A percentile compares a stretch with the other conserved stretches of the same genome.
Evolutionary conservation across 169 alveolate species (phyloP).

Genomic region (Plasmodium sp.): DNA sequence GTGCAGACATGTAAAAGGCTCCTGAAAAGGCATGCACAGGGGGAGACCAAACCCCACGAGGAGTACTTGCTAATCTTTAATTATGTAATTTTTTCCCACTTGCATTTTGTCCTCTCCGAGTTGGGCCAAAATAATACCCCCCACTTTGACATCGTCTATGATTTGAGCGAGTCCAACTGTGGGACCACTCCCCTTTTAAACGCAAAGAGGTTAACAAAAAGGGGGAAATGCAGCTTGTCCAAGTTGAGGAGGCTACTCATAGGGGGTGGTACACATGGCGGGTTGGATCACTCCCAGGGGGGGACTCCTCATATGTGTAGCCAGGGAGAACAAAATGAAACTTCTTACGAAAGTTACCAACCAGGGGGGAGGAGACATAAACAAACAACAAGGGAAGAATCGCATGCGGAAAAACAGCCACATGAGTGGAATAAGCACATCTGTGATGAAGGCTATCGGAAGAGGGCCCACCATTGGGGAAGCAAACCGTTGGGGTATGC

Average conservation of each 20-base stretch:
- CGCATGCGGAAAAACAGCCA: neutral
- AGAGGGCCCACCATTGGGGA: neutral
- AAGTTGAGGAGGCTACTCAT: neutral
- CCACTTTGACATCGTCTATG: constrained; percentile 23
- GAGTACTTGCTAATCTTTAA: constrained; percentile 43
- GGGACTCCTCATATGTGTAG: neutral
- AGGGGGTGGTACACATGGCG: neutral
- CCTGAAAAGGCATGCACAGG: constrained; percentile 24
- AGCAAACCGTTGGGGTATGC: neutral
- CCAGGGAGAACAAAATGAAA: neutral
- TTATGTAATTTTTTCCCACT: constrained; percentile 45
- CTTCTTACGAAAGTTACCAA: neutral
- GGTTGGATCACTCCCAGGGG: neutral
- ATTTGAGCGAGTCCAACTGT: neutral
- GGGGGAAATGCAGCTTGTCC: neutral
- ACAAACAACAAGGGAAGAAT: neutral
- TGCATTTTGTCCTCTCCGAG: constrained; percentile 21
- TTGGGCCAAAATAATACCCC: neutral
- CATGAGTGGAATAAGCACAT: neutral
- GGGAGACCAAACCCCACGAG: neutral
- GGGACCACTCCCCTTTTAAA: neutral
- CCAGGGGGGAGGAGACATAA: neutral
- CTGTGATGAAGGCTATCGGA: neutral
- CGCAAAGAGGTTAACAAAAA: neutral
- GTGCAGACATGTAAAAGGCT: constrained; percentile 3